Evolutionary conservation across 2,329 filamentous ascomycete species (phyloP).

Genomic region (Arthrobotrys pseudoclavata): DNA sequence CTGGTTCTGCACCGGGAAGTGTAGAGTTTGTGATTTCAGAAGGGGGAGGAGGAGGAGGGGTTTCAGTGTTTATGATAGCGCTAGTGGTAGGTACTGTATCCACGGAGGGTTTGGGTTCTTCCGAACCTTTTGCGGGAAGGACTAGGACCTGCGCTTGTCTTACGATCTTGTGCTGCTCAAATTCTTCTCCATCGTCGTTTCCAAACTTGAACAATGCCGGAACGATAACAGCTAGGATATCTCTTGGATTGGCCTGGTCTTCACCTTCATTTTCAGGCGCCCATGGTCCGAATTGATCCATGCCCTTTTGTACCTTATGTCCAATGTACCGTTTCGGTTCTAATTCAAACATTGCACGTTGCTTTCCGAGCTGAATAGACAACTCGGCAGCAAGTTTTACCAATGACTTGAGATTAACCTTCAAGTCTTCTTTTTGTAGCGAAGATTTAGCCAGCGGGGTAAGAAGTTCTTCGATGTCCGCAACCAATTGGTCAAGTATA

Average conservation of each 20-base stretch:
- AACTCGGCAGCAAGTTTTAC: constrained; percentile 42
- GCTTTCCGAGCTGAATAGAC: constrained; percentile 45
- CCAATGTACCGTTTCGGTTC: constrained; percentile 52
- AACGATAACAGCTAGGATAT: constrained; percentile 45
- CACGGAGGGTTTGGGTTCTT: background rate
- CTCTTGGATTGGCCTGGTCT: constrained; percentile 28
- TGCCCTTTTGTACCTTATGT: constrained; percentile 20
- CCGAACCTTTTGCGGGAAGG: constrained; percentile 25
- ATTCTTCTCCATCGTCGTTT: constrained; percentile 58
- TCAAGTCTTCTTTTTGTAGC: constrained; percentile 26
- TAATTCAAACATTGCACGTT: constrained; percentile 58
- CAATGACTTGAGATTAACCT: constrained; percentile 28
- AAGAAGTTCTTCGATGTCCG: constrained; percentile 46
- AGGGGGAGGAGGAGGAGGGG: background rate
- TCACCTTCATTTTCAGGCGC: constrained; percentile 37
- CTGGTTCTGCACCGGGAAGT: background rate
- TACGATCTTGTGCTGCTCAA: constrained; percentile 41
- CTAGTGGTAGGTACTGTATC: constrained; percentile 11
- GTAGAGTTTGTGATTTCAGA: constrained; percentile 7
- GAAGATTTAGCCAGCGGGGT: constrained; percentile 30
- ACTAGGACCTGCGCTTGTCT: constrained; percentile 39
- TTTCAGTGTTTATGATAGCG: constrained; percentile 4
- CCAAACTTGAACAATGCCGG: constrained; percentile 58
- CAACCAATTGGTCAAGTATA: constrained; percentile 22
- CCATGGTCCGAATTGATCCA: constrained; percentile 47